Evolutionary conservation across 164 flowering plant species (phyloP).

Genomic region (Cinnamomum chago): DNA sequence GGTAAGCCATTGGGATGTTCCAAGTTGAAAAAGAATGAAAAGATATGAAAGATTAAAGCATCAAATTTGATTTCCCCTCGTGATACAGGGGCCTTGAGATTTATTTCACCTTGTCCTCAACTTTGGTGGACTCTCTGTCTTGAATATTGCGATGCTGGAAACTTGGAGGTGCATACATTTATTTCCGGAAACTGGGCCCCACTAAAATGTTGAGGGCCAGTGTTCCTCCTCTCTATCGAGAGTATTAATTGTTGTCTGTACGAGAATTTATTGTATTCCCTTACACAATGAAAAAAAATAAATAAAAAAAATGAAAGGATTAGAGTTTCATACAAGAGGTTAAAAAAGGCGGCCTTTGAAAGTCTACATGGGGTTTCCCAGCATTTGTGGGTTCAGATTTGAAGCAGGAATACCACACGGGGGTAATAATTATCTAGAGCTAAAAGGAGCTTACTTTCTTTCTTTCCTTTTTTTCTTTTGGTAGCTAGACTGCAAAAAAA

Average conservation of each 20-base stretch:
- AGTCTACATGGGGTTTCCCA: not conserved
- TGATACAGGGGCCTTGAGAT: not conserved
- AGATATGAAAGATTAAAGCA: no score
- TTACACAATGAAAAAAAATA: not conserved
- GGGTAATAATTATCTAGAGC: no score
- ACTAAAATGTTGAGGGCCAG: no score
- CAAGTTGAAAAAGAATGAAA: not conserved
- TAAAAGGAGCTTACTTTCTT: no score
- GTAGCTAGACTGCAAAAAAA: no score
- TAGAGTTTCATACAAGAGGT: no score
- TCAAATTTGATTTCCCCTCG: not conserved
- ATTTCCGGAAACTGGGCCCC: no score
- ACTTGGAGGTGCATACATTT: not conserved
- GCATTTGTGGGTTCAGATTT: not conserved
- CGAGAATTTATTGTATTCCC: not conserved
- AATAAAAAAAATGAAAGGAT: not conserved
- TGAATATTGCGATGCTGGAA: not conserved
- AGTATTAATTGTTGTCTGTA: not conserved
- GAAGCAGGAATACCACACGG: not conserved
- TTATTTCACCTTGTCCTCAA: not conserved
- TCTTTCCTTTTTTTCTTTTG: no score
- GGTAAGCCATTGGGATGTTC: constrained; percentile 7
- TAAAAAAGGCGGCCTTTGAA: no score
- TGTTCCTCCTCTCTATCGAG: not conserved
- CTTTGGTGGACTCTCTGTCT: not conserved